These are phyloP conservation scores for Adansonia grandidieri DNA, from an alignment of 441 rosid species.

Conservation along the genomic window DNA sequence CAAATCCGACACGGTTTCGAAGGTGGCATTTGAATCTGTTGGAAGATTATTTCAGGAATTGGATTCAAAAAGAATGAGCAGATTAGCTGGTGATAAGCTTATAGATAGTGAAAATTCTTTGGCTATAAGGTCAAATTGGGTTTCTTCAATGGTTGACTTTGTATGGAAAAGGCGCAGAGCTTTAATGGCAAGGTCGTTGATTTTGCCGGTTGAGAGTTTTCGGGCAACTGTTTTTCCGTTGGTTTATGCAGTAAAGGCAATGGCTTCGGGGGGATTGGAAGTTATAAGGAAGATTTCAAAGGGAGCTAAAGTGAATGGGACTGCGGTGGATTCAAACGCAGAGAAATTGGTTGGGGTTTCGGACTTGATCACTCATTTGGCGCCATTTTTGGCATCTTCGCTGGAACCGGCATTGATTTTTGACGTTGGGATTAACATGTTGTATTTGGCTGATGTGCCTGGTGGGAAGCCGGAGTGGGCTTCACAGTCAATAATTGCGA, in stretches of 20 bases:
- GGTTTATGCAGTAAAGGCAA: constrained; percentile 85
- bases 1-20: constrained; percentile 77
- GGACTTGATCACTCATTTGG: constrained; percentile 86
- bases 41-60: constrained; percentile 93
- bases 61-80: constrained; percentile 89
- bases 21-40: constrained; percentile 93
- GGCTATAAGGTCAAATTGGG: constrained; percentile 93
- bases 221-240: constrained; percentile 86
- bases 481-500: constrained; percentile 87
- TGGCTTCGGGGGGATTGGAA: constrained; percentile 84
- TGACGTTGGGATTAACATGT: constrained; percentile 96
- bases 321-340: constrained; percentile 64
- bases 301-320: constrained; percentile 49
- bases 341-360: constrained; percentile 93
- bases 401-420: constrained; percentile 92
- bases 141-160: constrained; percentile 81
- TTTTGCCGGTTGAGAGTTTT: constrained; percentile 88
- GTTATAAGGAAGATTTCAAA: constrained; percentile 79
- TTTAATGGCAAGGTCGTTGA: constrained; percentile 83
- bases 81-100: constrained; percentile 95
- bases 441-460: constrained; percentile 94
- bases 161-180: constrained; percentile 83
- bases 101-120: constrained; percentile 92
- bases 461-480: constrained; percentile 99
- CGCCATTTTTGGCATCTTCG: constrained; percentile 87